Base-by-base conservation (phyloP, 805 yeast genomes). In the Metschnikowia koreensis region DNA sequence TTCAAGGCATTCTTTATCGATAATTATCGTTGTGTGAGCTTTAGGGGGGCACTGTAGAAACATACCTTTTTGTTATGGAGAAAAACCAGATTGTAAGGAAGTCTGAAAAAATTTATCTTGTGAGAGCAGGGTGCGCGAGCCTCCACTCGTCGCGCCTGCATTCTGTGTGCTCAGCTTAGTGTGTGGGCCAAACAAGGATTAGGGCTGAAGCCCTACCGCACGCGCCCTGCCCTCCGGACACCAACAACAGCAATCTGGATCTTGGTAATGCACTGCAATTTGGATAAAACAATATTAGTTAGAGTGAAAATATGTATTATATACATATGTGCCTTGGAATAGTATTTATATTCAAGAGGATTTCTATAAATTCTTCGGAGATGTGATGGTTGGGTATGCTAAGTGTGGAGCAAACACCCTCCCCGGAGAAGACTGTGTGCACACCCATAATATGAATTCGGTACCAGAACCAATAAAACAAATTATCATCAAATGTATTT, bases 41-140 rank as follows among this genome's bases (percentile, higher is more conserved):
- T 7, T 13, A 12, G 22, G 22, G 31, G 44, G 48, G 48, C 45
- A 48, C 52, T 40, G 28, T 42, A 16, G 37, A 26, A 44, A 58
- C 61, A 58, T 58, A 58, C 61, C 60, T 51, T 41, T 56, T 59
- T 27, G 58, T 53, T 57, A 47, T 53, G 45, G 57, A 53, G 57
- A 51, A 57, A 49, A 46, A 54, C 47, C 45, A n/a, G 12, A 39
- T 26, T 27, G 29, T 41, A 38, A 41, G 52, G 42, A 45, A 52
- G 46, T 33, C 48, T 39, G 58, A 52, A 59, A 58, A 56, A 59
- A 57, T 46, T 58, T 56, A 36, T 36, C 48, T 50, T 51, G 44
- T 51, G 52, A 43, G 48, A 17, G 46, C 41, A 9, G 12, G 46
- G 53, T 38, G 55, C 48, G 60, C 51, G 58, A 48, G 51, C 41